Evolutionary conservation across 2,329 filamentous ascomycete species (phyloP).

Genomic region (Orbilia blumenaviensis): DNA sequence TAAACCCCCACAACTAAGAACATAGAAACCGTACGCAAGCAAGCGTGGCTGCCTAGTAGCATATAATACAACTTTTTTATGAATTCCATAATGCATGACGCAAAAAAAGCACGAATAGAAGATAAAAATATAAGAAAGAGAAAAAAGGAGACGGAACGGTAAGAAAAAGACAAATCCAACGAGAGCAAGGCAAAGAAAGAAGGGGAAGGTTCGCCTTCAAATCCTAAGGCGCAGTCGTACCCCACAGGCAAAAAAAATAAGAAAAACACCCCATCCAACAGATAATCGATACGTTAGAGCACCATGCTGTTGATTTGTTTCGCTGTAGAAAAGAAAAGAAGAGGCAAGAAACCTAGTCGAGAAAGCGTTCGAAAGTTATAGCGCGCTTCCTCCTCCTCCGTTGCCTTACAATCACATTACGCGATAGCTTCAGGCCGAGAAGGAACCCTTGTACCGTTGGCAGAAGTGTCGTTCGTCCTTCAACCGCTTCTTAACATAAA

Average conservation of each 20-base stretch:
- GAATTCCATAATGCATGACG: not conserved
- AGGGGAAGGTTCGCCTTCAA: not conserved
- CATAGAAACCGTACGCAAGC: too few relatives aligned
- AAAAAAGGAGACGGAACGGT: not conserved
- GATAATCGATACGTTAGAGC: too few relatives aligned
- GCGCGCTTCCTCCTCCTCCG: not conserved
- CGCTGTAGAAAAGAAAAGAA: too few relatives aligned
- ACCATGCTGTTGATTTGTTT: too few relatives aligned
- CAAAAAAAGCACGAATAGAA: conserved; percentile 9
- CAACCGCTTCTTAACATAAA: conserved; percentile 52
- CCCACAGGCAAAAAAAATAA: not conserved
- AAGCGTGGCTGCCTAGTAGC: not conserved
- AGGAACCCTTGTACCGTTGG: conserved; percentile 47
- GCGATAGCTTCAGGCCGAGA: conserved; percentile 18
- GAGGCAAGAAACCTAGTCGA: too few relatives aligned
- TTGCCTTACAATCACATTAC: not conserved
- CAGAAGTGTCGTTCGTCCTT: conserved; percentile 50
- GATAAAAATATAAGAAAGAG: not conserved
- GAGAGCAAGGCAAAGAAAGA: not conserved
- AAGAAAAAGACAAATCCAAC: not conserved
- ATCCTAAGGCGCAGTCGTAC: not conserved
- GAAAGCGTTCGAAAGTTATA: not conserved
- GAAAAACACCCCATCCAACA: not conserved
- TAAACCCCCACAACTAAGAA: too few relatives aligned
- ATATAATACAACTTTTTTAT: conserved; percentile 45